Percentiles rank a stretch among this genome's conserved stretches.
phyloP scores from a whole-genome alignment of 345 rosid genomes.

The Syzygium aromaticum region DNA sequence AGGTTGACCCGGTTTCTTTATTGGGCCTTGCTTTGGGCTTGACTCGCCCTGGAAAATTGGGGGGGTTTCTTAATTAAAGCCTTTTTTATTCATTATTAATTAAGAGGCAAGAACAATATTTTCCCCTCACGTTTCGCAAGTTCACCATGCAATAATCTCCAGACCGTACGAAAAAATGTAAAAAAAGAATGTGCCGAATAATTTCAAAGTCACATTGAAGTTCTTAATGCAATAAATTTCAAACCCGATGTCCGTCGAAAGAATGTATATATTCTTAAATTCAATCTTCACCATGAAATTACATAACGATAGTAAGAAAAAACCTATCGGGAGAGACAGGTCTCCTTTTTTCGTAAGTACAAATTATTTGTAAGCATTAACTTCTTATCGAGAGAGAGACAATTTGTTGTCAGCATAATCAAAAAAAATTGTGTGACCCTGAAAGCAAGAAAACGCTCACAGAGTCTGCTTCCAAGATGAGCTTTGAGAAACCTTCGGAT shows the following conservation, averaged over 20 bases:
- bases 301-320: fast-evolving
- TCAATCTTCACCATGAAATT: not conserved
- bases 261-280: too few relatives aligned
- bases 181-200: too few relatives aligned
- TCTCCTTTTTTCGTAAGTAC: not conserved
- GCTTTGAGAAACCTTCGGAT: not conserved
- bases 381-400: not conserved
- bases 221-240: not conserved
- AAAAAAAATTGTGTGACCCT: not conserved
- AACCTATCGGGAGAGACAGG: too few relatives aligned
- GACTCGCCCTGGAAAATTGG: not conserved
- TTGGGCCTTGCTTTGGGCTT: not conserved
- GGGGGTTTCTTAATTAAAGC: not conserved
- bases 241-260: not conserved
- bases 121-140: not conserved
- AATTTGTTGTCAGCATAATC: not conserved
- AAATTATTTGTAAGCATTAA: not conserved
- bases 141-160: not conserved
- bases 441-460: not conserved
- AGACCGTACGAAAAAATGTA: too few relatives aligned
- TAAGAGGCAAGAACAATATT: not conserved
- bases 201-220: not conserved
- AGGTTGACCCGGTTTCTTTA: not conserved
- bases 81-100: not conserved
- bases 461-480: not conserved